These are phyloP conservation scores for Rhododendron mucronatum DNA, from an alignment of 148 eudicot species.

Conservation along the genomic window DNA sequence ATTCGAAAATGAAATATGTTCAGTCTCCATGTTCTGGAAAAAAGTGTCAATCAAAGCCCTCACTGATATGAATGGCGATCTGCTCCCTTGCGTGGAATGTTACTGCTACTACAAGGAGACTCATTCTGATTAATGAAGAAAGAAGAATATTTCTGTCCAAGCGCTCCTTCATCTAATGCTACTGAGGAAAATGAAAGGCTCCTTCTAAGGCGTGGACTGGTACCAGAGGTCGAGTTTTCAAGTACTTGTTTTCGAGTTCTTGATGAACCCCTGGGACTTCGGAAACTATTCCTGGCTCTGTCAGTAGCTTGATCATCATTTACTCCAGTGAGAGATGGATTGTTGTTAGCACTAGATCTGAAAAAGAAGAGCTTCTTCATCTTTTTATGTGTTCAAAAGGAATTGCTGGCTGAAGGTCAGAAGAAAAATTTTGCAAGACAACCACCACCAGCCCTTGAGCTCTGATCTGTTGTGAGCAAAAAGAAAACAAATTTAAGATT, in stretches of 20 bases:
- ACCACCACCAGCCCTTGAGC: background rate
- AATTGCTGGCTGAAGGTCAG: background rate
- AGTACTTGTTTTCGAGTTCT: conserved; percentile 24
- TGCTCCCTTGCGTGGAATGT: conserved; percentile 29
- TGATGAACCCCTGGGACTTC: conserved; percentile 14
- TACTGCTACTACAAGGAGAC: conserved; percentile 55
- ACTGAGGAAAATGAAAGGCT: conserved; percentile 81
- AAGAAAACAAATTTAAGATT: background rate
- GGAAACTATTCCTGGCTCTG: conserved; percentile 15
- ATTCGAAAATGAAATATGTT: background rate
- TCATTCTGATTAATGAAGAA: conserved; percentile 37
- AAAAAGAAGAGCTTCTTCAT: conserved; percentile 5
- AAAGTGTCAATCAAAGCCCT: conserved; percentile 9
- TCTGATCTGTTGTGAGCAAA: background rate
- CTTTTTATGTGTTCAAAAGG: background rate
- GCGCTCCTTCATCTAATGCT: conserved; percentile 35
- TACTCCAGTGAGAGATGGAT: conserved; percentile 22
- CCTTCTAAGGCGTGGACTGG: conserved; percentile 47
- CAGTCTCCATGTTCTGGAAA: background rate
- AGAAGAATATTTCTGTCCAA: conserved; percentile 26
- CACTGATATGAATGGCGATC: conserved; percentile 53
- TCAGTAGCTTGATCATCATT: conserved; percentile 1
- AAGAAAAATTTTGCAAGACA: background rate
- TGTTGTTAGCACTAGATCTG: conserved; percentile 10
- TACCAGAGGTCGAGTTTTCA: conserved; percentile 27